Evolutionary conservation across 768 basidiomycete genomes (phyloP).

Genomic region (Mycena venus): DNA sequence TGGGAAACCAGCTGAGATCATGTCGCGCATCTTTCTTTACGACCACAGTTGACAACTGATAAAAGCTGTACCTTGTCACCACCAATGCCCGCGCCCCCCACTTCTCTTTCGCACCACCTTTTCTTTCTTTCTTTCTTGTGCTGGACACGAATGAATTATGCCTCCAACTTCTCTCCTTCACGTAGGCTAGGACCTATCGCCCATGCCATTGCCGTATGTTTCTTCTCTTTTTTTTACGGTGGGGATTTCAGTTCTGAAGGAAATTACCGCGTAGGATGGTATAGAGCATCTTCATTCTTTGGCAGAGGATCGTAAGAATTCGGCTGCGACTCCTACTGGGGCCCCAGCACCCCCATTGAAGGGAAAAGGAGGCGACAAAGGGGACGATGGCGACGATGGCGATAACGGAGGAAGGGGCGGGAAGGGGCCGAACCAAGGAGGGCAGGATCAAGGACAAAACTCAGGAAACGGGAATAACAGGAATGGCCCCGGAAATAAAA

Average conservation of each 20-base stretch:
- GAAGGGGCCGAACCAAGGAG: neutral
- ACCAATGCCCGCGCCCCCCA: neutral
- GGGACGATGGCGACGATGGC: neutral
- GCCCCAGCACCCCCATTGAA: neutral
- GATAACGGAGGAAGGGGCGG: neutral
- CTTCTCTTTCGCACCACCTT: slow-evolving; percentile 8
- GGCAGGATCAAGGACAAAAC: neutral
- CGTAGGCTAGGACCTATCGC: neutral
- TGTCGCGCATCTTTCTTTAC: neutral
- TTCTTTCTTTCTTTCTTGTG: slow-evolving; percentile 25
- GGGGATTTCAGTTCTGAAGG: neutral
- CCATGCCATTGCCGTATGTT: neutral
- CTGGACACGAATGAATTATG: slow-evolving; percentile 34
- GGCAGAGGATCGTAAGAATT: neutral
- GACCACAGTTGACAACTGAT: too few species aligned
- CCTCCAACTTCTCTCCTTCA: neutral
- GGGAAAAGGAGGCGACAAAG: neutral
- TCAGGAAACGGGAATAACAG: neutral
- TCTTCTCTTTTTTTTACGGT: neutral
- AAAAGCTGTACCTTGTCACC: too few species aligned
- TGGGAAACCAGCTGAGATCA: neutral
- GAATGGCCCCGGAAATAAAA: too few species aligned
- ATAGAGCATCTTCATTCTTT: neutral
- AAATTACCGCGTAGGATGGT: neutral
- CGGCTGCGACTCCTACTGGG: neutral